phyloP scores from a whole-genome alignment of 352 stramenopile genomes.

The Globisporangium radiosum region DNA sequence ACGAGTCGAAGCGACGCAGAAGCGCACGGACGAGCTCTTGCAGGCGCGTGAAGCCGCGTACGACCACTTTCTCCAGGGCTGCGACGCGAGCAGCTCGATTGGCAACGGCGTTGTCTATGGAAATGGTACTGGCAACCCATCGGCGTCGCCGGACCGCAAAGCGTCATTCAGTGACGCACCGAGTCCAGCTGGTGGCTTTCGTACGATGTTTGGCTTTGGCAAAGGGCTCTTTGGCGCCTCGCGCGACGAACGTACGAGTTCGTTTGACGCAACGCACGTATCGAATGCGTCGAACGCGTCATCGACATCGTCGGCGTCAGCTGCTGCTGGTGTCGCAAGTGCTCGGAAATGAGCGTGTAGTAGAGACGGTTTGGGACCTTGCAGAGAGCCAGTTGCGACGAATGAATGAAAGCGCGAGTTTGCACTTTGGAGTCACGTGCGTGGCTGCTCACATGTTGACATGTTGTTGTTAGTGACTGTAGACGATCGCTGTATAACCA shows the following conservation, averaged over 20 bases:
- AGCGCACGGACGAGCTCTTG: conserved; percentile 71
- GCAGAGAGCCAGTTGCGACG: no score
- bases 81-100: conserved; percentile 23
- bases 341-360: conserved; percentile 7
- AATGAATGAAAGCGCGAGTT: no score
- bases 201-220: conserved; percentile 64
- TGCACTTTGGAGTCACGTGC: no score
- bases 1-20: conserved; percentile 62
- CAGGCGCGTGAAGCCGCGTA: conserved; percentile 63
- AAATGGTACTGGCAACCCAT: background rate
- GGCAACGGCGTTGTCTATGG: conserved; percentile 18
- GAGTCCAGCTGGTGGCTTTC: conserved; percentile 29
- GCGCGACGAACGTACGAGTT: conserved; percentile 49
- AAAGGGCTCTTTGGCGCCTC: conserved; percentile 55
- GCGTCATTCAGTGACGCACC: conserved; percentile 24
- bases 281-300: conserved; percentile 17
- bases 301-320: background rate
- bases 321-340: background rate
- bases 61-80: conserved; percentile 63
- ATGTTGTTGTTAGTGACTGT: no score
- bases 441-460: no score
- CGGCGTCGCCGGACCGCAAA: conserved; percentile 25
- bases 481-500: no score
- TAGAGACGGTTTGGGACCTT: background rate
- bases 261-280: conserved; percentile 34